Percentiles rank a stretch among this genome's conserved stretches.
Conservation (phyloP, 2,329 filamentous ascomycete species). For the Xylaria sp. region DNA sequence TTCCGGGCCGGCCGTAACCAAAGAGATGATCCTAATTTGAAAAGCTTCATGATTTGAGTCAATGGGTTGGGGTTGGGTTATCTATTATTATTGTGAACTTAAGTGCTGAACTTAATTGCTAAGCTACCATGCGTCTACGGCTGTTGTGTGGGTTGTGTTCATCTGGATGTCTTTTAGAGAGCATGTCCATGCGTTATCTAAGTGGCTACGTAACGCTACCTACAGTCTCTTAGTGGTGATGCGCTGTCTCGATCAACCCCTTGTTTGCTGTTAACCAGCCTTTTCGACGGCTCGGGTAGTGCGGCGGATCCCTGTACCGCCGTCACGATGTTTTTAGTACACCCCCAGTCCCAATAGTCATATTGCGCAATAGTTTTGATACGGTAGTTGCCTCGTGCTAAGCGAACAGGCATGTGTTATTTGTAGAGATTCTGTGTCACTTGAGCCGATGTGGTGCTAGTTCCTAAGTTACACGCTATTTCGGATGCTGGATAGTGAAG, state of each 20-base stretch:
- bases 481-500: neutral
- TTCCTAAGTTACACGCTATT: neutral
- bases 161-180: neutral
- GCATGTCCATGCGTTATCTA: no score
- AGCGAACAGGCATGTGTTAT: neutral
- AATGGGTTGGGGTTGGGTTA: neutral
- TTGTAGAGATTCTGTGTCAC: neutral
- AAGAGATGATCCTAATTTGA: slow-evolving; percentile 29
- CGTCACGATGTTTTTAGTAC: slow-evolving; percentile 4
- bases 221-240: neutral
- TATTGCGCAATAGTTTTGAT: neutral
- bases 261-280: slow-evolving; percentile 3
- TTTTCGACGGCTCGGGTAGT: slow-evolving; percentile 8
- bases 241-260: neutral
- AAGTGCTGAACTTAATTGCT: neutral
- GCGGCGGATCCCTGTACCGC: slow-evolving; percentile 15
- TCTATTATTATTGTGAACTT: neutral
- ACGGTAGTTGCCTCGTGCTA: slow-evolving; percentile 3
- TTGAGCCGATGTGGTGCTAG: no score
- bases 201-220: neutral
- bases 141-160: neutral
- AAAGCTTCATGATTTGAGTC: neutral
- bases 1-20: slow-evolving; percentile 27
- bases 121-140: neutral
- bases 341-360: slow-evolving; percentile 5